A percentile compares a stretch with the other conserved stretches of the same genome.
Evolutionary conservation across 164 flowering plant genomes (phyloP).

Genomic region (Vitis amurensis): DNA sequence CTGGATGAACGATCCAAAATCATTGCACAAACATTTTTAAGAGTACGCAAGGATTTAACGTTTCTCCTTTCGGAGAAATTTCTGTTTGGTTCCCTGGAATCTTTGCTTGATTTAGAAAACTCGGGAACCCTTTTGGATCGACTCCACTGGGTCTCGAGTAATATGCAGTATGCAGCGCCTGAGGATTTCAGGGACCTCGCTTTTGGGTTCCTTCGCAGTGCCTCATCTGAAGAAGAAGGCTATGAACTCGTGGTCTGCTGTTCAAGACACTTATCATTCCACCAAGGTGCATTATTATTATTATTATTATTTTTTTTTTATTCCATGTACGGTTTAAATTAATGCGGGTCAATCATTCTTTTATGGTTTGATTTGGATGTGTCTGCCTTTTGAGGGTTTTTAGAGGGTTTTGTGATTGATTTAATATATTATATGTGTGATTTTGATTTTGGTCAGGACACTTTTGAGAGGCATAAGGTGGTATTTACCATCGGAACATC

Average conservation of each 20-base stretch:
- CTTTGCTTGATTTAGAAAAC: neutral
- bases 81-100: conserved; percentile 10
- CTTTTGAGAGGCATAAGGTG: conserved; percentile 85
- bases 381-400: neutral
- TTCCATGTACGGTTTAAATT: neutral
- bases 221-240: conserved; percentile 65
- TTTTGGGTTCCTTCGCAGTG: conserved; percentile 24
- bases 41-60: no score
- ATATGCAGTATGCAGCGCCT: conserved; percentile 46
- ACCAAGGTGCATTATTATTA: conserved; percentile 59
- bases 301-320: neutral
- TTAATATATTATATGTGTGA: conserved; percentile 3
- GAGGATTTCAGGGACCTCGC: conserved; percentile 33
- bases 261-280: conserved; percentile 72
- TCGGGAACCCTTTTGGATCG: conserved; percentile 3
- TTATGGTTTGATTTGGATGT: conserved; percentile 1
- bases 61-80: neutral
- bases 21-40: no score
- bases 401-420: neutral
- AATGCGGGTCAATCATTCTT: conserved; percentile 4
- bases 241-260: conserved; percentile 62
- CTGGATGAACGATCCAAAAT: no score
- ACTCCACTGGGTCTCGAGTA: conserved; percentile 3
- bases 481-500: conserved; percentile 86
- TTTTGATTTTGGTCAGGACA: conserved; percentile 50